Evolutionary conservation across 208 protist genomes (phyloP), one percentile per base, ranked within the genome.

Genomic region (Acanthamoeba triangularis): DNA sequence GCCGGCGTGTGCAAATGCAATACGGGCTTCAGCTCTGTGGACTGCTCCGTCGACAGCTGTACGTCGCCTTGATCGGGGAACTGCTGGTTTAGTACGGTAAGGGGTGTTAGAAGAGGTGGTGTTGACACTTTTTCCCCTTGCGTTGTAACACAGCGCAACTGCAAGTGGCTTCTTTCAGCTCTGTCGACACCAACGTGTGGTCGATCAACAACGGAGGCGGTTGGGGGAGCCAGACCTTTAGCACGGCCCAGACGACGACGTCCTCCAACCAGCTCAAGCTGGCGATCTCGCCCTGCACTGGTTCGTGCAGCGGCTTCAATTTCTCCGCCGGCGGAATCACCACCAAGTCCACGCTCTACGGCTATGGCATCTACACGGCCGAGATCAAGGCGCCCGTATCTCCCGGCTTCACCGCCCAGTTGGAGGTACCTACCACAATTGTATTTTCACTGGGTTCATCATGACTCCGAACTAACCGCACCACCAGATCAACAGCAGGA

Each of bases 231-330:
- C 69, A 78, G 30, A 44, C 69, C 30, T 78, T 47, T 23, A 47
- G 30, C 33, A 4, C 25, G 0, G 35, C 5, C 37, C 69, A 44
- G 16, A 78, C 69, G 23, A 16, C 69, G 5, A 41, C 30, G 3
- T 78, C 69, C 8, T 20, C 33, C 69, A 41, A 41, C 37, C 69
- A 78, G 30, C 69, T 78, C 69, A 78, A 78, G 69, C 69, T 78
- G 69, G 25, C 69, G 14, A 44, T 78, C 30, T 44, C 30, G 10
- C 25, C 69, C 4, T 78, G 69, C 69, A 41, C 30, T 3, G 23
- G 28, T 7, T 25, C 56, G 14, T 78, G 69, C 37, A 14, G 8
- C 5, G n/a, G 33, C 8, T 78, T 37, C 37, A 78, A 78, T 11
- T 78, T 78, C 69, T n/a, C n/a, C 14, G 25, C 69, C 13, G 20